Percentiles rank a stretch among this genome's conserved stretches.
These are phyloP conservation scores for Fusarium sp. DNA, from an alignment of 2,329 filamentous ascomycete genomes.

Conservation along the genomic window DNA sequence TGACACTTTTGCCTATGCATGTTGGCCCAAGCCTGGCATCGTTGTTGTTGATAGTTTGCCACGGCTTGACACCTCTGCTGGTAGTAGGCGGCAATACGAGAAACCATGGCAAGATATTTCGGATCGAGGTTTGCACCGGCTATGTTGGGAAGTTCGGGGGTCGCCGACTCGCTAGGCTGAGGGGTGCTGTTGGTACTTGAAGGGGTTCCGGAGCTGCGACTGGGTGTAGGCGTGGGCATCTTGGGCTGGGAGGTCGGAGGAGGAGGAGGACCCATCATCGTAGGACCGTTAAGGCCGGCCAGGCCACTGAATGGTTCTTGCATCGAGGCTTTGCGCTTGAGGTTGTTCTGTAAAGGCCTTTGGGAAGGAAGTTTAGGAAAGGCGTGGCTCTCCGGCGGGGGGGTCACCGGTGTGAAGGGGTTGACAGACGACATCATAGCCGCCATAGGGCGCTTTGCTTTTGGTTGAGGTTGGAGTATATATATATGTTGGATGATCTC, in stretches of 20 bases:
- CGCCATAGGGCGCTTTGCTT: slow-evolving; percentile 47
- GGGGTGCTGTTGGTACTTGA: slow-evolving; percentile 36
- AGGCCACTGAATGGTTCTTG: slow-evolving; percentile 43
- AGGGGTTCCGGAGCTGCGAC: slow-evolving; percentile 28
- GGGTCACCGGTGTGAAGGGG: slow-evolving; percentile 51
- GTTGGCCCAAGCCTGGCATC: slow-evolving; percentile 64
- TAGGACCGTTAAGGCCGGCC: slow-evolving; percentile 37
- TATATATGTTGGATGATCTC: slow-evolving; percentile 24
- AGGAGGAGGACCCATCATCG: slow-evolving; percentile 45
- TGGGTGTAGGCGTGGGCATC: slow-evolving; percentile 38
- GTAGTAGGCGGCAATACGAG: slow-evolving; percentile 64
- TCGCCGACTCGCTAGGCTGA: slow-evolving; percentile 40
- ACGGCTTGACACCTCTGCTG: slow-evolving; percentile 65
- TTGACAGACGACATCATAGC: slow-evolving; percentile 53
- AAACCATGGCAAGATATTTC: slow-evolving; percentile 62
- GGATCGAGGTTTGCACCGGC: slow-evolving; percentile 55
- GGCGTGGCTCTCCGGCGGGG: slow-evolving; percentile 49
- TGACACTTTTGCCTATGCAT: slow-evolving; percentile 63
- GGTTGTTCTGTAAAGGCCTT: slow-evolving; percentile 49
- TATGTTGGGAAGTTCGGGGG: slow-evolving; percentile 42
- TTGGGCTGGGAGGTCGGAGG: slow-evolving; percentile 47
- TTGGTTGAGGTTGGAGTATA: slow-evolving; percentile 34
- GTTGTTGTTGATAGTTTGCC: slow-evolving; percentile 63
- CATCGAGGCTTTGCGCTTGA: slow-evolving; percentile 49
- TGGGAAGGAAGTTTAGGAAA: slow-evolving; percentile 52